Percentiles rank a stretch among this genome's conserved stretches.
These are phyloP conservation scores for Acaromyces ingoldii DNA, from an alignment of 1,284 basidiomycete genomes.

Conservation along the genomic window DNA sequence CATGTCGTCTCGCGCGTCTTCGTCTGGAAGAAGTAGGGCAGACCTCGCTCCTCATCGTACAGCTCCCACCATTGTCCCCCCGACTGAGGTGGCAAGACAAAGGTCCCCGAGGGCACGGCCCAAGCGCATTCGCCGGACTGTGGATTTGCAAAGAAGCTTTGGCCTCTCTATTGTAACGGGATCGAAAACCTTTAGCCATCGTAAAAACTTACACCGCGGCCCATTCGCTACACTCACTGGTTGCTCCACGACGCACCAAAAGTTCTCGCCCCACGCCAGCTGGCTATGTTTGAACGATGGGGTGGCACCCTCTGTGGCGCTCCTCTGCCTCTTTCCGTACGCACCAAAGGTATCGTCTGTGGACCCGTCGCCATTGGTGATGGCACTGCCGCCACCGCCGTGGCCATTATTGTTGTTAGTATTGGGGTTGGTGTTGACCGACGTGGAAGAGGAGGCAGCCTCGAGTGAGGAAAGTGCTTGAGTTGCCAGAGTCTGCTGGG, in stretches of 20 bases:
- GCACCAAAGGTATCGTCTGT: not conserved
- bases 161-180: not conserved
- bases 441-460: not conserved
- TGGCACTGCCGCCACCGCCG: not conserved
- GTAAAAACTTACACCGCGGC: not conserved
- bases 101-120: conserved; percentile 83
- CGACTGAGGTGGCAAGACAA: conserved; percentile 74
- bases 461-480: too few species aligned
- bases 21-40: conserved; percentile 89
- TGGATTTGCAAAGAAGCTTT: conserved; percentile 78
- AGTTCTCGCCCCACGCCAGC: conserved; percentile 21
- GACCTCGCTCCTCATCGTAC: conserved; percentile 68
- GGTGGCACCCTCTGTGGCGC: not conserved
- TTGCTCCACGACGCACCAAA: conserved; percentile 28
- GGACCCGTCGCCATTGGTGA: not conserved
- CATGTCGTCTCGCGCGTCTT: conserved; percentile 79
- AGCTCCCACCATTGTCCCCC: conserved; percentile 96
- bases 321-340: not conserved
- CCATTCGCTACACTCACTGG: conserved; percentile 14
- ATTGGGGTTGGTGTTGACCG: not conserved
- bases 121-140: conserved; percentile 84
- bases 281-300: not conserved
- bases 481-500: not conserved
- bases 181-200: not conserved
- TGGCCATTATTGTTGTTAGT: too few species aligned